A percentile compares a stretch with the other conserved stretches of the same genome.
phyloP scores from a whole-genome alignment of 306 rosid species.

The Vigna trinervia region DNA sequence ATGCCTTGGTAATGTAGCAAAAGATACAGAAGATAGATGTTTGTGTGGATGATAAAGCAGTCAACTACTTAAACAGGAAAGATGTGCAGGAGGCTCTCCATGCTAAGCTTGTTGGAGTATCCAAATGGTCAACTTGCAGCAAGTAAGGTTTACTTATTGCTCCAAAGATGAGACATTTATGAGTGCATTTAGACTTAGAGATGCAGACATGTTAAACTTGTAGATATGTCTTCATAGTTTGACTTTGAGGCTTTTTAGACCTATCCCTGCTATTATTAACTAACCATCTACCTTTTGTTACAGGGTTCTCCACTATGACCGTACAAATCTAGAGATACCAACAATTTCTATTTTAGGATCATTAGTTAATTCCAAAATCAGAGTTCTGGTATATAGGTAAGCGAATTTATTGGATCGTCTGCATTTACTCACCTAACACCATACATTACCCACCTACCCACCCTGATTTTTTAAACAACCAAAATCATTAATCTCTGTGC shows the following conservation, averaged over 20 bases:
- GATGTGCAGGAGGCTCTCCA: constrained; percentile 71
- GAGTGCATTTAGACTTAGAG: not conserved
- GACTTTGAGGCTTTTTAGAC: not conserved
- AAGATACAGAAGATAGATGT: constrained; percentile 59
- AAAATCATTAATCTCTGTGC: constrained; percentile 3
- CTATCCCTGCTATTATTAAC: not conserved
- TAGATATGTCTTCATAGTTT: not conserved
- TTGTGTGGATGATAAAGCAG: constrained; percentile 62
- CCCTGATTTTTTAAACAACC: not conserved
- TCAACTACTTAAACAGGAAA: constrained; percentile 61
- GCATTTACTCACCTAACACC: not conserved
- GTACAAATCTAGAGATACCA: constrained; percentile 38
- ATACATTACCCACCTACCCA: not conserved
- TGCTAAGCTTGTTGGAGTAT: constrained; percentile 66
- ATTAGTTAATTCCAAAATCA: constrained; percentile 46
- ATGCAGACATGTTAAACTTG: not conserved
- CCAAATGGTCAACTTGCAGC: constrained; percentile 65
- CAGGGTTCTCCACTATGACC: constrained; percentile 45
- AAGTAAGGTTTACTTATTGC: constrained; percentile 41
- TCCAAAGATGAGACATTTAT: not conserved
- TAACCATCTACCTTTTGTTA: not conserved
- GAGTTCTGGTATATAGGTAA: constrained; percentile 56
- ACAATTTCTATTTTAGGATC: constrained; percentile 43
- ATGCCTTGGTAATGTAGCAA: constrained; percentile 42
- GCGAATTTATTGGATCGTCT: too few relatives aligned